Conservation (phyloP, 768 basidiomycete species). For the Cyathus striatus region DNA sequence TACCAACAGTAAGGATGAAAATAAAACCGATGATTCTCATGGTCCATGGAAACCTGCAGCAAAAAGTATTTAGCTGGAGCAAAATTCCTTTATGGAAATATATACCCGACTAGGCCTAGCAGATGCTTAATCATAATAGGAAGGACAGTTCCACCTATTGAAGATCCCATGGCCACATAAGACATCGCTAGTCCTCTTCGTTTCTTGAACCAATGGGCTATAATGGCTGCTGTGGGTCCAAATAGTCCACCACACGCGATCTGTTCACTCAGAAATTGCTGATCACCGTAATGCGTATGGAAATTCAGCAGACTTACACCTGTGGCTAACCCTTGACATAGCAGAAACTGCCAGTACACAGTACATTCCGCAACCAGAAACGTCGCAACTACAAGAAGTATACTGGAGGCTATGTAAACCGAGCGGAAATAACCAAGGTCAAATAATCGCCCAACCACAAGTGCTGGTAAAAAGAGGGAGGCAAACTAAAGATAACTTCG, state of each 20-base stretch:
- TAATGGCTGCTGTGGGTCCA: slow-evolving; percentile 51
- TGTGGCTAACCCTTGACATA: slow-evolving; percentile 66
- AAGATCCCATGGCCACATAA: slow-evolving; percentile 60
- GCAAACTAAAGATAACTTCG: slow-evolving; percentile 55
- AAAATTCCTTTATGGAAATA: neutral
- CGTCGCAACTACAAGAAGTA: slow-evolving; percentile 46
- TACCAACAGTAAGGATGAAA: slow-evolving; percentile 42
- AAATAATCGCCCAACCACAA: slow-evolving; percentile 65
- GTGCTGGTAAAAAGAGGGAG: slow-evolving; percentile 55
- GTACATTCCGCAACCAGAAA: slow-evolving; percentile 71
- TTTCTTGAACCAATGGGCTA: slow-evolving; percentile 73
- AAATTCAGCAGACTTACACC: slow-evolving; percentile 41
- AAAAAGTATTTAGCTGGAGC: neutral
- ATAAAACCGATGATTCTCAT: slow-evolving; percentile 68
- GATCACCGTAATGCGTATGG: neutral
- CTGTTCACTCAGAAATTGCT: slow-evolving; percentile 13
- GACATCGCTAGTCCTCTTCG: slow-evolving; percentile 59
- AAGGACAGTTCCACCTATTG: slow-evolving; percentile 63
- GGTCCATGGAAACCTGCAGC: slow-evolving; percentile 69
- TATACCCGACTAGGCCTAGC: slow-evolving; percentile 40
- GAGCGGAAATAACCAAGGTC: slow-evolving; percentile 64
- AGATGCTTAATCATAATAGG: slow-evolving; percentile 59
- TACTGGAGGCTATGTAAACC: slow-evolving; percentile 42
- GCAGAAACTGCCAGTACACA: slow-evolving; percentile 72
- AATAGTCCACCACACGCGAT: slow-evolving; percentile 54